Percentiles rank a stretch among this genome's conserved stretches.
Evolutionary conservation across 495 filamentous ascomycete species (phyloP).

Genomic region (Parachaetomium inaequale): DNA sequence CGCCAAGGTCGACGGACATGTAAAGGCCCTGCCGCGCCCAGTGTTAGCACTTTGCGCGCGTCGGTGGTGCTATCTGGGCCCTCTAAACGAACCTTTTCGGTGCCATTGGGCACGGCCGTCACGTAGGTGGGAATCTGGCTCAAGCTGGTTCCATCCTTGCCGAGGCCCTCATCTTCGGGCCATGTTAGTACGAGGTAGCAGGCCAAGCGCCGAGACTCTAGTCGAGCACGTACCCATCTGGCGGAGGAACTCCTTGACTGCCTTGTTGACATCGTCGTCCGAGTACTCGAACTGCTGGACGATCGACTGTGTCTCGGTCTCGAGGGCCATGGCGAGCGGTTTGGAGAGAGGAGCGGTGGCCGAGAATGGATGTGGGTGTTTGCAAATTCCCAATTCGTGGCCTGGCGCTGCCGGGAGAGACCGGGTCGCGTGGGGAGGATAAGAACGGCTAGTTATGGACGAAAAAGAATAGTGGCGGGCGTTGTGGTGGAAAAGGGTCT

Average conservation of each 20-base stretch:
- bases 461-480: not conserved
- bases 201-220: not conserved
- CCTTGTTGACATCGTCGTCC: slow-evolving; percentile 71
- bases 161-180: slow-evolving; percentile 66
- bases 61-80: not conserved
- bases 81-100: slow-evolving; percentile 68
- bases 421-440: not conserved
- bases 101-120: slow-evolving; percentile 92
- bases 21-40: slow-evolving; percentile 70
- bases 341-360: slow-evolving; percentile 45
- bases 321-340: slow-evolving; percentile 55
- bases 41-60: slow-evolving; percentile 7
- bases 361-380: slow-evolving; percentile 46
- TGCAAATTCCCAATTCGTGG: slow-evolving; percentile 35
- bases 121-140: slow-evolving; percentile 97
- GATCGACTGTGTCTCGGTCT: slow-evolving; percentile 71
- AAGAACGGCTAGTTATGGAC: not conserved
- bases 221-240: slow-evolving; percentile 65
- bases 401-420: slow-evolving; percentile 4
- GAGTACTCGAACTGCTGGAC: slow-evolving; percentile 83
- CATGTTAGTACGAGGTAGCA: not conserved
- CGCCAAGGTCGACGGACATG: slow-evolving; percentile 92
- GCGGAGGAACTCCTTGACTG: slow-evolving; percentile 76
- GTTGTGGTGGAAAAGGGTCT: not conserved
- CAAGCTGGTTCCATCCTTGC: slow-evolving; percentile 72